phyloP scores from a whole-genome alignment of 2,329 filamentous ascomycete species.

The Karstenula rhodostoma region DNA sequence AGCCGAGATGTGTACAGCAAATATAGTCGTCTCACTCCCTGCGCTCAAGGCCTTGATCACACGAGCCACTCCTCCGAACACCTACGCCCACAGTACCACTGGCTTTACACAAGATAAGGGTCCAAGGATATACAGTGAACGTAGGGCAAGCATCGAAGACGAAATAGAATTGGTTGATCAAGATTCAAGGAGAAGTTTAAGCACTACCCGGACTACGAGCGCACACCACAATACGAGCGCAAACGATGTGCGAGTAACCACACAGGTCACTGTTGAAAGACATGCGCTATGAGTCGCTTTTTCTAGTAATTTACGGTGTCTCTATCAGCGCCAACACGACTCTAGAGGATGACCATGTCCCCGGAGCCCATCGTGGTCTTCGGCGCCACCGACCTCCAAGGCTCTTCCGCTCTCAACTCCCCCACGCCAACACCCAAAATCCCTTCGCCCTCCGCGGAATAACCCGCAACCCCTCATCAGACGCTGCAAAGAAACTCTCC shows the following conservation, averaged over 20 bases:
- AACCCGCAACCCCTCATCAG: conserved; percentile 53
- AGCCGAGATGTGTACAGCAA: conserved; percentile 33
- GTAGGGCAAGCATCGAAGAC: no score
- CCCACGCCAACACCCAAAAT: conserved; percentile 34
- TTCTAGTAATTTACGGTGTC: not conserved
- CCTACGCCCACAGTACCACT: no score
- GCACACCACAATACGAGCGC: no score
- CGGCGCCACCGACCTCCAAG: conserved; percentile 54
- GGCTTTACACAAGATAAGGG: no score
- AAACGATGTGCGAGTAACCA: no score
- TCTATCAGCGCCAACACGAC: not conserved
- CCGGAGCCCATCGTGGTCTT: conserved; percentile 44
- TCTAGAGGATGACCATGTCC: conserved; percentile 14
- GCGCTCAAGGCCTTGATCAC: conserved; percentile 28
- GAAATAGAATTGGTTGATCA: no score
- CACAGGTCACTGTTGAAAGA: not conserved
- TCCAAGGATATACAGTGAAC: no score
- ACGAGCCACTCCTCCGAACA: not conserved
- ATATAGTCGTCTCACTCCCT: conserved; percentile 32
- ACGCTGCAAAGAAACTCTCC: conserved; percentile 56
- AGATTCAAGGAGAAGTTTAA: no score
- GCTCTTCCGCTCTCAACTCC: conserved; percentile 50
- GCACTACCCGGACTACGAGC: no score
- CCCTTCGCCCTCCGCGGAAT: conserved; percentile 52
- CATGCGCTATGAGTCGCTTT: not conserved